A percentile compares a stretch with the other conserved stretches of the same genome.
Evolutionary conservation across 768 basidiomycete genomes (phyloP).

Genomic region (Russula vinacea): DNA sequence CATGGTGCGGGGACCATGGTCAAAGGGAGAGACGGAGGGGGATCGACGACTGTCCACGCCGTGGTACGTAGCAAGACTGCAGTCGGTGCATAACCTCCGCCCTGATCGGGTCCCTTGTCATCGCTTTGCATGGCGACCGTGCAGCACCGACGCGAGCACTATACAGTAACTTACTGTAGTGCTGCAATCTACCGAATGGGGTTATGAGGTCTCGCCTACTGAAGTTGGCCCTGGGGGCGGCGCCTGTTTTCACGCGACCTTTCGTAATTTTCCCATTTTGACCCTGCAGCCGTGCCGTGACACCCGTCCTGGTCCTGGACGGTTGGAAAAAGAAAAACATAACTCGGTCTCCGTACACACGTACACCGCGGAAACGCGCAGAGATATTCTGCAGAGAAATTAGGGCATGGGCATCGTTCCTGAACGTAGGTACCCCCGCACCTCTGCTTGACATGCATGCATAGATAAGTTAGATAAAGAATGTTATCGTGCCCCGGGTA

Average conservation of each 20-base stretch:
- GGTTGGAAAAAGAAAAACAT: neutral
- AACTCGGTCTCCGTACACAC: neutral
- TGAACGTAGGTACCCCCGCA: neutral
- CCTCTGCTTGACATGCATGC: constrained; percentile 1
- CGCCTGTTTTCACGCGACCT: neutral
- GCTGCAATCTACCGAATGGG: neutral
- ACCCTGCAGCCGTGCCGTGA: too few species aligned
- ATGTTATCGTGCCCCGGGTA: neutral
- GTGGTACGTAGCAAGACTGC: neutral
- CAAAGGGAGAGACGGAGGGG: neutral
- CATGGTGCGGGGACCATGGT: neutral
- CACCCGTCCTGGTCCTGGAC: neutral
- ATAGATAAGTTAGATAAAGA: neutral
- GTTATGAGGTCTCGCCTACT: neutral
- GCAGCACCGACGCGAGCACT: neutral
- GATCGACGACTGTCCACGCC: neutral
- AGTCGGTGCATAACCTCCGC: neutral
- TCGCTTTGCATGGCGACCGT: neutral
- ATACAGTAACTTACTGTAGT: too few species aligned
- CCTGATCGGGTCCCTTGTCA: neutral
- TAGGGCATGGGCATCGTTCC: neutral
- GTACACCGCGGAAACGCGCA: neutral
- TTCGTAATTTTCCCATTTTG: neutral
- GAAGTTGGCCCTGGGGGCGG: neutral
- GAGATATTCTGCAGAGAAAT: neutral